Evolutionary conservation across 371 early-diverging fungal genomes (phyloP).

Genomic region (Rhizomucor miehei): DNA sequence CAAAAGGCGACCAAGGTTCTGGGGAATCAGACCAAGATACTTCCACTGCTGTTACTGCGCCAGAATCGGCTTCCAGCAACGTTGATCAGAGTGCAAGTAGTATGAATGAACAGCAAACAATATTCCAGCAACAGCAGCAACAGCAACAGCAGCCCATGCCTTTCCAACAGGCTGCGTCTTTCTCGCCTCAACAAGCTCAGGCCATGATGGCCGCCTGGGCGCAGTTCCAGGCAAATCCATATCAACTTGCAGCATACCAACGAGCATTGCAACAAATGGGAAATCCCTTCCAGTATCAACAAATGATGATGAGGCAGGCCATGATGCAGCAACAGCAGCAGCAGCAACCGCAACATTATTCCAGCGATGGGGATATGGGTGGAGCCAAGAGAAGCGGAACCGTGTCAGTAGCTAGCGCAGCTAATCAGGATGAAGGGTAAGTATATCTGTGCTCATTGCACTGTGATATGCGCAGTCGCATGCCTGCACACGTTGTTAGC

Average conservation of each 20-base stretch:
- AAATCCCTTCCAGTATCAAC: slow-evolving; percentile 34
- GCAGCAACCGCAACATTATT: slow-evolving; percentile 7
- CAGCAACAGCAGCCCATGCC: not conserved
- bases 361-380: slow-evolving; percentile 2
- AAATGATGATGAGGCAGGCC: slow-evolving; percentile 21
- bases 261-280: slow-evolving; percentile 29
- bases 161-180: too few species aligned
- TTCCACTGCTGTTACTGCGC: not conserved
- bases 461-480: too few species aligned
- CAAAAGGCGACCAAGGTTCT: not conserved
- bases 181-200: too few species aligned
- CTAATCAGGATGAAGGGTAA: slow-evolving; percentile 59
- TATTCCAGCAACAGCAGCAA: slow-evolving; percentile 4
- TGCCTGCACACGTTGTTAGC: not conserved
- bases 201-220: slow-evolving; percentile 21
- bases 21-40: not conserved
- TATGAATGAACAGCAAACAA: slow-evolving; percentile 3
- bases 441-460: slow-evolving; percentile 13
- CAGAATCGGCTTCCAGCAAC: slow-evolving; percentile 4
- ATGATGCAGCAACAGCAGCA: too few species aligned
- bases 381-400: slow-evolving; percentile 11
- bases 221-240: slow-evolving; percentile 15
- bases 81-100: not conserved
- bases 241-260: slow-evolving; percentile 32
- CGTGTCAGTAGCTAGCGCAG: slow-evolving; percentile 25